These are phyloP conservation scores for Mycena rosella DNA, from an alignment of 768 basidiomycete species.

Conservation along the genomic window DNA sequence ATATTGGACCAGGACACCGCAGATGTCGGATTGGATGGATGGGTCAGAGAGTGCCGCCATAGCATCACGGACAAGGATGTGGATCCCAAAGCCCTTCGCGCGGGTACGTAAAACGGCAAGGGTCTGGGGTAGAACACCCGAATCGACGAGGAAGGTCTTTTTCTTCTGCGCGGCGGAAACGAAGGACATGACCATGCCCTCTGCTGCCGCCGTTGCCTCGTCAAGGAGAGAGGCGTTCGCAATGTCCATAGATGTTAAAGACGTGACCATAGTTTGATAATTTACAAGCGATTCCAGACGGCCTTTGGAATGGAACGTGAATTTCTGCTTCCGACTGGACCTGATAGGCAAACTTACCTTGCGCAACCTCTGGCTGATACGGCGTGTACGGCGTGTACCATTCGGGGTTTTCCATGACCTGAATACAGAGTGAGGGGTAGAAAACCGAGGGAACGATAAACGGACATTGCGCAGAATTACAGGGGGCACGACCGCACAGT, in stretches of 20 bases:
- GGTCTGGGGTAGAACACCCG: slow-evolving; percentile 88
- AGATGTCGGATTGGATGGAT: slow-evolving; percentile 70
- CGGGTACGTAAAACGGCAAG: slow-evolving; percentile 90
- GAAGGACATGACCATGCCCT: slow-evolving; percentile 97
- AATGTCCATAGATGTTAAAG: slow-evolving; percentile 94
- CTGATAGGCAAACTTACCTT: slow-evolving; percentile 67
- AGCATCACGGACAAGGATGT: slow-evolving; percentile 77
- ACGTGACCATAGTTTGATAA: slow-evolving; percentile 96
- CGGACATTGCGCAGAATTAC: slow-evolving; percentile 93
- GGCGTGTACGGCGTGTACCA: slow-evolving; percentile 99
- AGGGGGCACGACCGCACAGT: slow-evolving; percentile 94
- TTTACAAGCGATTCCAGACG: slow-evolving; percentile 97
- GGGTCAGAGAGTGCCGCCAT: slow-evolving; percentile 64
- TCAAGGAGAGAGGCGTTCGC: slow-evolving; percentile 97
- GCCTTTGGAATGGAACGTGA: slow-evolving; percentile 58
- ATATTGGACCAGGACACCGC: slow-evolving; percentile 94
- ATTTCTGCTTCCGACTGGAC: slow-evolving; percentile 22
- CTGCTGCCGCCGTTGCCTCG: slow-evolving; percentile 95
- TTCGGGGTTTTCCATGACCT: slow-evolving; percentile 95
- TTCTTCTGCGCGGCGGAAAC: slow-evolving; percentile 76
- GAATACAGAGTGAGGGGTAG: slow-evolving; percentile 10
- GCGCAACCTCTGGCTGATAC: slow-evolving; percentile 98
- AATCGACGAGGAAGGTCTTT: slow-evolving; percentile 87
- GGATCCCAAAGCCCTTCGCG: slow-evolving; percentile 94
- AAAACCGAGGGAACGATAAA: slow-evolving; percentile 16